phyloP scores from a whole-genome alignment of 176 grass and related monocot genomes.

The Triticum dicoccoides region DNA sequence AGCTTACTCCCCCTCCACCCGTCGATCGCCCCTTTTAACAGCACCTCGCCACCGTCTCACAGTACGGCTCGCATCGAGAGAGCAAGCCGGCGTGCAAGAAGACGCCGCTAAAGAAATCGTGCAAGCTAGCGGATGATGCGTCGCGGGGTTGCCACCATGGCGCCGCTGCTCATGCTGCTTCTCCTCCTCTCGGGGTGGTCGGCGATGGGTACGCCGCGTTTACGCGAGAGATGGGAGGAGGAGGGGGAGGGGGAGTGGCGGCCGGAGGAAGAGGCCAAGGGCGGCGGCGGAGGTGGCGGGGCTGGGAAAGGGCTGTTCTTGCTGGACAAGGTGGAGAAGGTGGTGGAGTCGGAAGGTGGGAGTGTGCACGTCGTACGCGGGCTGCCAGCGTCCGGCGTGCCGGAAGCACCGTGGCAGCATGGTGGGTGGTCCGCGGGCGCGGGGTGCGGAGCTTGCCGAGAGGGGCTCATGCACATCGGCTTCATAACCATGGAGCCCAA shows the following conservation, averaged over 20 bases:
- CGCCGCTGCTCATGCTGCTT: slow-evolving; percentile 30
- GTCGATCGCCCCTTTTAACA: slow-evolving; percentile 34
- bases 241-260: slow-evolving; percentile 41
- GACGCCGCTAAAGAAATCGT: not conserved
- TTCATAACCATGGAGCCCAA: slow-evolving; percentile 92
- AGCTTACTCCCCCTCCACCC: slow-evolving; percentile 14
- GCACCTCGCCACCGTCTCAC: not conserved
- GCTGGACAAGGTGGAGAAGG: slow-evolving; percentile 72
- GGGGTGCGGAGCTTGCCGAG: not conserved
- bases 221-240: slow-evolving; percentile 6
- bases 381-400: not conserved
- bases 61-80: not conserved
- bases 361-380: slow-evolving; percentile 66
- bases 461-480: slow-evolving; percentile 68
- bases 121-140: slow-evolving; percentile 11
- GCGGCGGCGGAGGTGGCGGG: not conserved
- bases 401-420: not conserved
- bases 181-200: slow-evolving; percentile 7
- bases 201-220: slow-evolving; percentile 1
- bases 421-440: not conserved
- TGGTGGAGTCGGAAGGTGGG: slow-evolving; percentile 77
- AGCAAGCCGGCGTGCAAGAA: not conserved
- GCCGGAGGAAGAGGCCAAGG: slow-evolving; percentile 24
- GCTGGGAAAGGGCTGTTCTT: slow-evolving; percentile 48
- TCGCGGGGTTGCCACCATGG: not conserved